Conservation (phyloP, 331 rosid species). For the Quercus phellos region DNA sequence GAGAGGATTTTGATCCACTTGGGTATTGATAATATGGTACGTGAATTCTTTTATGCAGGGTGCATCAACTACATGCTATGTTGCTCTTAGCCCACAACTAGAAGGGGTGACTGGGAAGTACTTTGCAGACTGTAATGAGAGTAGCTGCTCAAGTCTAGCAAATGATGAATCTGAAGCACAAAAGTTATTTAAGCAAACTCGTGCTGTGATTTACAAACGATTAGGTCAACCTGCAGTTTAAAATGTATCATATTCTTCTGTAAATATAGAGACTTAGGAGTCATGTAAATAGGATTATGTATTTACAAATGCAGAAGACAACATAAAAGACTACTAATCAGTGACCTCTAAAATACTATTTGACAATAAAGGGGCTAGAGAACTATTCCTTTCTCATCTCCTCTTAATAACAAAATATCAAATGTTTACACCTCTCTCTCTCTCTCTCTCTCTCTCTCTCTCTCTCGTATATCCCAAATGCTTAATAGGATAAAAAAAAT, state of each 20-base stretch:
- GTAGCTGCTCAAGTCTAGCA: conserved; percentile 64
- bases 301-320: conserved; percentile 6
- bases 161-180: conserved; percentile 73
- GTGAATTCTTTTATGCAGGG: conserved; percentile 41
- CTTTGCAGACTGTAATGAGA: conserved; percentile 83
- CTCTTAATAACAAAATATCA: neutral
- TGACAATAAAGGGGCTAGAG: conserved; percentile 10
- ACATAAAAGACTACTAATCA: neutral
- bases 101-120: conserved; percentile 77
- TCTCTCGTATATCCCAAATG: too few species aligned
- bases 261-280: conserved; percentile 8
- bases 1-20: neutral
- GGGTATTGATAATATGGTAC: neutral
- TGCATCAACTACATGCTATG: conserved; percentile 88
- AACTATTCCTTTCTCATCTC: conserved; percentile 8
- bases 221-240: conserved; percentile 42
- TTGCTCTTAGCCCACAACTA: conserved; percentile 61
- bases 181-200: conserved; percentile 70
- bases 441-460: neutral
- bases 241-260: neutral
- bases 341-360: neutral
- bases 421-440: neutral
- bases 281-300: conserved; percentile 17
- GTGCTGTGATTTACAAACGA: conserved; percentile 52
- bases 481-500: too few species aligned